Evolutionary conservation across 2,329 filamentous ascomycete species (phyloP).

Genomic region (Fusarium sp.): DNA sequence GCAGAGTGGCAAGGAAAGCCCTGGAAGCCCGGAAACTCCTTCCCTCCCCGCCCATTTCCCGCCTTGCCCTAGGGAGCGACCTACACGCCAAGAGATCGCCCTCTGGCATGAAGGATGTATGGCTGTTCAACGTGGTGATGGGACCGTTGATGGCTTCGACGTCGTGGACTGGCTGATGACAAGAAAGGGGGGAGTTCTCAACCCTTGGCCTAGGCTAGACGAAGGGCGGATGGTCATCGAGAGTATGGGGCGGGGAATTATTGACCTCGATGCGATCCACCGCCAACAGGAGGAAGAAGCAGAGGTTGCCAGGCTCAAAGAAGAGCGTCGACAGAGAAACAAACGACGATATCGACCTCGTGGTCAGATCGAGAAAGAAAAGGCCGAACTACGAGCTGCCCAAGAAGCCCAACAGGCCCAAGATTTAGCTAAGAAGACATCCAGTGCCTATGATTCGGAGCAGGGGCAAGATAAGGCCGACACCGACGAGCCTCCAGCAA

Average conservation of each 20-base stretch:
- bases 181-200: conserved; percentile 29
- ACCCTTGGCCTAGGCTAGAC: conserved; percentile 32
- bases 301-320: conserved; percentile 19
- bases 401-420: conserved; percentile 1
- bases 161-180: conserved; percentile 37
- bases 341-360: conserved; percentile 39
- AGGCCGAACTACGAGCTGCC: conserved; percentile 20
- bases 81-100: not conserved
- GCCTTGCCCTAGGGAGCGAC: conserved; percentile 12
- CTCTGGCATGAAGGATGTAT: conserved; percentile 36
- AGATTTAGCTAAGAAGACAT: not conserved
- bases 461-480: not conserved
- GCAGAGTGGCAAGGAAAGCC: not conserved
- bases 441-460: not conserved
- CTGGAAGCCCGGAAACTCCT: not conserved
- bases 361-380: conserved; percentile 31
- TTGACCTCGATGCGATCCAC: conserved; percentile 27
- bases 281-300: conserved; percentile 28
- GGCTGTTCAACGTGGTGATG: conserved; percentile 21
- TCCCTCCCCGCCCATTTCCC: conserved; percentile 22
- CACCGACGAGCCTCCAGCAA: not conserved
- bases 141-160: conserved; percentile 26
- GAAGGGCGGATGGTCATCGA: conserved; percentile 26
- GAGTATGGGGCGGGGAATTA: conserved; percentile 28
- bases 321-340: conserved; percentile 35